Conservation (phyloP, 495 filamentous ascomycete species). For the Hypoxylon lienhwacheense region DNA sequence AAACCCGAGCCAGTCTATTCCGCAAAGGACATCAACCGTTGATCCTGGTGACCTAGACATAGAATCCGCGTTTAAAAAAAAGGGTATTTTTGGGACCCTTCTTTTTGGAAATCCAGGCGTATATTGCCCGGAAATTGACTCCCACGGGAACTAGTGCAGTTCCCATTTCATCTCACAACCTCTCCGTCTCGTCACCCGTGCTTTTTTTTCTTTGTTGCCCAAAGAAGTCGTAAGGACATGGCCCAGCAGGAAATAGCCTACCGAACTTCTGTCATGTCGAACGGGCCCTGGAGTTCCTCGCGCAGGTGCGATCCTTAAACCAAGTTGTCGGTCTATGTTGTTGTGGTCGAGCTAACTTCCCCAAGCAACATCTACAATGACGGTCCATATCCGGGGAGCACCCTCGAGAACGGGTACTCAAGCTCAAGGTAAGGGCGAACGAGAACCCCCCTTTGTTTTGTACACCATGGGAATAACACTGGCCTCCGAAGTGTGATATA, state of each 20-base stretch:
- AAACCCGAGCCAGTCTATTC: conserved; percentile 26
- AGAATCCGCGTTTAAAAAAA: conserved; percentile 29
- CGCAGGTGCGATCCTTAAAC: conserved; percentile 51
- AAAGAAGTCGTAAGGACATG: conserved; percentile 37
- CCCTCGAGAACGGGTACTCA: conserved; percentile 42
- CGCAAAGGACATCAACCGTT: conserved; percentile 29
- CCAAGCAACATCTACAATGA: conserved; percentile 51
- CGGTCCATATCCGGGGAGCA: conserved; percentile 26
- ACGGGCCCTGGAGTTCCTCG: conserved; percentile 49
- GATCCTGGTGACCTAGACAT: conserved; percentile 29
- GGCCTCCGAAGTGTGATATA: conserved; percentile 46
- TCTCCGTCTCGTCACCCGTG: conserved; percentile 21
- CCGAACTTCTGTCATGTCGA: conserved; percentile 44
- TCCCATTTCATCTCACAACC: conserved; percentile 27
- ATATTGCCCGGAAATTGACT: conserved; percentile 20
- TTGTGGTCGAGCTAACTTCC: conserved; percentile 41
- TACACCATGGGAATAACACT: conserved; percentile 47
- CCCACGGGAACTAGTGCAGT: conserved; percentile 25
- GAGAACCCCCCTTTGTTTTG: conserved; percentile 32
- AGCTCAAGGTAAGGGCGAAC: conserved; percentile 52
- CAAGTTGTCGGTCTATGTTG: conserved; percentile 30
- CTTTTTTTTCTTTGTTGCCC: conserved; percentile 24
- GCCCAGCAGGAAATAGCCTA: conserved; percentile 49
- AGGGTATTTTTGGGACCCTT: conserved; percentile 18
- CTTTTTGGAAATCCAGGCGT: conserved; percentile 22